These are phyloP conservation scores for Vaccinium darrowii DNA, from an alignment of 148 eudicot species.

Conservation along the genomic window DNA sequence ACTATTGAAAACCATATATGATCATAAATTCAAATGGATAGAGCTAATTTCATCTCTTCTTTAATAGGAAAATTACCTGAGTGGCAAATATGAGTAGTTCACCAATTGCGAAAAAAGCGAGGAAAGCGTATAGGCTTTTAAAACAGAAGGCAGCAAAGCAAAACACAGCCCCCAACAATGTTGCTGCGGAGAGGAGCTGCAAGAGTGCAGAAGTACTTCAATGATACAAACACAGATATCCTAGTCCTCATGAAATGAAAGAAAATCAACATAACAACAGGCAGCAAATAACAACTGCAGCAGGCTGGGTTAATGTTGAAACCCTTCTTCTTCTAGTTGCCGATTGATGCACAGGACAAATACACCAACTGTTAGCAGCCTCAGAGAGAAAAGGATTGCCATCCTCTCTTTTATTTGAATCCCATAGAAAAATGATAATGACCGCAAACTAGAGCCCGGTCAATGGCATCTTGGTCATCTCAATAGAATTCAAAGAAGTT, in stretches of 20 bases:
- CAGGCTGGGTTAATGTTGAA: neutral
- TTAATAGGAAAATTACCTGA: constrained; percentile 53
- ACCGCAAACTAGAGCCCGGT: neutral
- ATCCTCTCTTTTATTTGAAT: neutral
- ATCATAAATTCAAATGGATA: constrained; percentile 2
- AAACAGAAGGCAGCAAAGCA: constrained; percentile 90
- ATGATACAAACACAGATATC: constrained; percentile 11
- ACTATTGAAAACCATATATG: neutral
- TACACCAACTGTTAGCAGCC: neutral
- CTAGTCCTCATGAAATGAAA: neutral
- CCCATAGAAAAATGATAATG: neutral
- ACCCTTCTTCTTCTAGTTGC: neutral
- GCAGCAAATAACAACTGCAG: neutral
- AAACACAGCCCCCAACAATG: constrained; percentile 71
- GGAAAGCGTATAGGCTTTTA: constrained; percentile 59
- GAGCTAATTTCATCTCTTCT: neutral
- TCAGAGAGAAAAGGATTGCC: neutral
- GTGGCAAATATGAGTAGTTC: constrained; percentile 88
- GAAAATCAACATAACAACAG: neutral
- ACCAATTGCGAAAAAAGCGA: constrained; percentile 71
- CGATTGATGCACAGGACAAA: neutral
- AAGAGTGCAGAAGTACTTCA: constrained; percentile 18
- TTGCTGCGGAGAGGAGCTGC: constrained; percentile 85
- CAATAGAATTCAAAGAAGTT: neutral
- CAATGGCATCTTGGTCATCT: neutral